Evolutionary conservation across 108 stramenopile species (phyloP).

Genomic region (Seminavis robusta): DNA sequence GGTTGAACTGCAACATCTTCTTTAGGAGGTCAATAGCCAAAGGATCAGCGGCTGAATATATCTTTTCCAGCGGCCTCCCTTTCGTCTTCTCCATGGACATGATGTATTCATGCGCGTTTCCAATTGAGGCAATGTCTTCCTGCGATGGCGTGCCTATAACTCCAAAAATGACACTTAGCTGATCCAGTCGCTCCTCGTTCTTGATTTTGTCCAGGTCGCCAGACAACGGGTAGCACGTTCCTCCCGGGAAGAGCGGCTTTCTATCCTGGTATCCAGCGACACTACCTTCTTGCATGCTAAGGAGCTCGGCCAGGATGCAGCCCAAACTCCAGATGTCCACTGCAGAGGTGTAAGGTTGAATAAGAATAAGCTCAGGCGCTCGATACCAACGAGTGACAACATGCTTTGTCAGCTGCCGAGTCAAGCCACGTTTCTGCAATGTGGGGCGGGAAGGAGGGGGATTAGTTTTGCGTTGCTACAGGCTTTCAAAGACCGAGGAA

Average conservation of each 20-base stretch:
- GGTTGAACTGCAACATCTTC: constrained; percentile 94
- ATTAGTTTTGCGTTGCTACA: neutral
- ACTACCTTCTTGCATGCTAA: constrained; percentile 93
- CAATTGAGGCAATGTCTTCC: constrained; percentile 80
- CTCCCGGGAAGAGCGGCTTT: constrained; percentile 94
- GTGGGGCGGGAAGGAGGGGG: constrained; percentile 7
- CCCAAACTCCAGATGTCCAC: constrained; percentile 97
- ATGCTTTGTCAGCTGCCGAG: constrained; percentile 94
- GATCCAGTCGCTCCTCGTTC: constrained; percentile 83
- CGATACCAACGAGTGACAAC: constrained; percentile 99
- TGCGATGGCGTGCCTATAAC: constrained; percentile 88
- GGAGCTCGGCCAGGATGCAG: constrained; percentile 87
- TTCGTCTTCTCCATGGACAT: constrained; percentile 51
- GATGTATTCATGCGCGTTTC: constrained; percentile 77
- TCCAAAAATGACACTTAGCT: constrained; percentile 96
- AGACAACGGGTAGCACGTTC: constrained; percentile 92
- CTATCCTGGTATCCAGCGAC: constrained; percentile 89
- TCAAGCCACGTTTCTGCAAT: constrained; percentile 41
- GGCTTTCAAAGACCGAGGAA: neutral
- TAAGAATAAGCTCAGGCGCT: constrained; percentile 95
- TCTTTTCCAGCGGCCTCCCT: constrained; percentile 45
- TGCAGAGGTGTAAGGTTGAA: constrained; percentile 93
- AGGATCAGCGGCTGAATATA: constrained; percentile 77
- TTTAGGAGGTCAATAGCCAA: constrained; percentile 85
- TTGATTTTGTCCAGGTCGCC: constrained; percentile 56